Evolutionary conservation across 441 rosid species (phyloP).

Genomic region (Pelargonium myrrhifolium): DNA sequence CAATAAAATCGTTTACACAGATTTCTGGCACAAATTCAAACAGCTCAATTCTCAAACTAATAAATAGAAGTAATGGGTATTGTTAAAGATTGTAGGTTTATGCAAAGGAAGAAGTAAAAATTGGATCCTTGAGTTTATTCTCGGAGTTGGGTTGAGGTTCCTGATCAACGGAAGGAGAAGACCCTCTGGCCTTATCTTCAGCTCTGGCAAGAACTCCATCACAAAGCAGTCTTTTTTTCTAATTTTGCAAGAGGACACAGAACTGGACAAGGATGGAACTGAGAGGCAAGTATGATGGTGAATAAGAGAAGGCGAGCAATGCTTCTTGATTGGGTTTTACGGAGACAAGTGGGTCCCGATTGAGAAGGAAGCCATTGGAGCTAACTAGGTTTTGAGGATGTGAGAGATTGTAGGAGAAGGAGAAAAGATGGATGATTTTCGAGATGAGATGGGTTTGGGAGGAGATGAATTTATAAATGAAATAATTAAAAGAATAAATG

Average conservation of each 20-base stretch:
- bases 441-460: too few relatives aligned
- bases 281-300: slow-evolving; percentile 8
- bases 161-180: slow-evolving; percentile 29
- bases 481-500: too few relatives aligned
- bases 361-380: not conserved
- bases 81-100: not conserved
- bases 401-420: not conserved
- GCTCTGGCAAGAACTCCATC: slow-evolving; percentile 50
- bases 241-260: slow-evolving; percentile 24
- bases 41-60: slow-evolving; percentile 6
- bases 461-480: too few relatives aligned
- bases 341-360: not conserved
- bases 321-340: not conserved
- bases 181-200: slow-evolving; percentile 56
- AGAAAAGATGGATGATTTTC: too few relatives aligned
- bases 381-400: not conserved
- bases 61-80: slow-evolving; percentile 11
- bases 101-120: not conserved
- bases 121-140: not conserved
- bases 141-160: slow-evolving; percentile 32
- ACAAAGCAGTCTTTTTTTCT: slow-evolving; percentile 35
- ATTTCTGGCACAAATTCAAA: not conserved
- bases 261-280: slow-evolving; percentile 24
- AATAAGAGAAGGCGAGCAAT: not conserved
- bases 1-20: not conserved